Evolutionary conservation across 371 early-diverging fungal genomes (phyloP).

Genomic region (Mucor indicus): DNA sequence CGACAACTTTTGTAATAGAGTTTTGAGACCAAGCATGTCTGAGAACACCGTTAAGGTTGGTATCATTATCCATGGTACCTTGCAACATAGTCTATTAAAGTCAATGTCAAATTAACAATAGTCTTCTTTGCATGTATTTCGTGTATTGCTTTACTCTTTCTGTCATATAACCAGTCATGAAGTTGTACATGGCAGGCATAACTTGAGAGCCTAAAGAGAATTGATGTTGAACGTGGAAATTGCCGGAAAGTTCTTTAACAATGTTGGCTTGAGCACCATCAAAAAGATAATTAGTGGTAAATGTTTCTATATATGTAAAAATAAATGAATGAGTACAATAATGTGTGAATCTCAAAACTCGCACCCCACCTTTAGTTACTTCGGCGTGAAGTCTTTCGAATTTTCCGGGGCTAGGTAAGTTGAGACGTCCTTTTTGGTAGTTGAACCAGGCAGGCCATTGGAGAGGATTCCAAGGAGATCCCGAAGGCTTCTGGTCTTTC

Average conservation of each 20-base stretch:
- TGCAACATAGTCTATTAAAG: conserved; percentile 61
- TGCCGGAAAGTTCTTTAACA: conserved; percentile 83
- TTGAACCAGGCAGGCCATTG: conserved; percentile 57
- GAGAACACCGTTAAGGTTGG: conserved; percentile 49
- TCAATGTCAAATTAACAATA: background rate
- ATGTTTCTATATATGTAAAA: conserved; percentile 54
- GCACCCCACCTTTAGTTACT: conserved; percentile 64
- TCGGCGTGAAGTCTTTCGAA: conserved; percentile 85
- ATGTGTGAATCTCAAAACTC: background rate
- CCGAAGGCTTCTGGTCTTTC: conserved; percentile 33
- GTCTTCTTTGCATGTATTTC: background rate
- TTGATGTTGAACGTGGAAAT: conserved; percentile 93
- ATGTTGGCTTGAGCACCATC: conserved; percentile 96
- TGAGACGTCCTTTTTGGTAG: conserved; percentile 61
- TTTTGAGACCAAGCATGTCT: conserved; percentile 44
- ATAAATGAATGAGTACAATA: background rate
- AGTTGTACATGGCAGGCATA: conserved; percentile 87
- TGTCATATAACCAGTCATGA: conserved; percentile 74
- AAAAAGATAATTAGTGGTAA: conserved; percentile 80
- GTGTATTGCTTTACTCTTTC: conserved; percentile 30
- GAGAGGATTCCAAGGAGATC: conserved; percentile 57
- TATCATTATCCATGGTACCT: conserved; percentile 91
- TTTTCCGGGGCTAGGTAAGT: conserved; percentile 85
- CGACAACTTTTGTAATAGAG: conserved; percentile 72
- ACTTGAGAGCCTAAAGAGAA: conserved; percentile 85